These are phyloP conservation scores for Fragilariopsis cylindrus DNA, from an alignment of 108 stramenopile species.

Conservation along the genomic window DNA sequence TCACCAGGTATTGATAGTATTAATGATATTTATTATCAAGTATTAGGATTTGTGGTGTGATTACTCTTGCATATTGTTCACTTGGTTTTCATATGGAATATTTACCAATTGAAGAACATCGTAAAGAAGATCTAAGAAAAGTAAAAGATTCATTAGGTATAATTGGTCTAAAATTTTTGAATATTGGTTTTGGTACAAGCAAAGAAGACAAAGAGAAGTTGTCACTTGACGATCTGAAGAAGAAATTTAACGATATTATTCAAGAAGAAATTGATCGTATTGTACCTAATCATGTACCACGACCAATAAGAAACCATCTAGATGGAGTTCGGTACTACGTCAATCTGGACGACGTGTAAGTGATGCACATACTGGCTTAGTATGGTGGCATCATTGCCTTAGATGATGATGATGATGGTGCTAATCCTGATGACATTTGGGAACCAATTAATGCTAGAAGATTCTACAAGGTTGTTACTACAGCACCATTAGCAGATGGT, in stretches of 20 bases:
- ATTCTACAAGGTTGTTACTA: constrained; percentile 58
- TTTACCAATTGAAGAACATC: constrained; percentile 12
- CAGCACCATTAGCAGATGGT: constrained; percentile 40
- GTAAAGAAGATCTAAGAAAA: neutral
- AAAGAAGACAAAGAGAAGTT: neutral
- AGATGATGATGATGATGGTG: neutral
- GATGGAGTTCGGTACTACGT: constrained; percentile 25
- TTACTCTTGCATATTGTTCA: neutral
- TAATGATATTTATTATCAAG: constrained; percentile 1
- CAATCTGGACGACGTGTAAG: constrained; percentile 9
- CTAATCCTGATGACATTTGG: constrained; percentile 28
- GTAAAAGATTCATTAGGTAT: constrained; percentile 14
- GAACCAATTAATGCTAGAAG: constrained; percentile 32
- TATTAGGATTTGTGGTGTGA: constrained; percentile 13
- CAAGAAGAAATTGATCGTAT: constrained; percentile 12
- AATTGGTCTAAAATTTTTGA: constrained; percentile 1
- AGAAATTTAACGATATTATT: neutral
- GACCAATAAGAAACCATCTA: neutral
- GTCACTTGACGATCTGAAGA: neutral
- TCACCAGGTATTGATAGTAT: constrained; percentile 5
- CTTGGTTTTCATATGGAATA: constrained; percentile 16
- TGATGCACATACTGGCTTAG: constrained; percentile 5
- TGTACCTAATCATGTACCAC: neutral
- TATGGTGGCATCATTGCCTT: neutral
- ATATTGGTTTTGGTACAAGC: neutral